Evolutionary conservation across 163 green algal genomes (phyloP).

Genomic region (Scenedesmus sp.): DNA sequence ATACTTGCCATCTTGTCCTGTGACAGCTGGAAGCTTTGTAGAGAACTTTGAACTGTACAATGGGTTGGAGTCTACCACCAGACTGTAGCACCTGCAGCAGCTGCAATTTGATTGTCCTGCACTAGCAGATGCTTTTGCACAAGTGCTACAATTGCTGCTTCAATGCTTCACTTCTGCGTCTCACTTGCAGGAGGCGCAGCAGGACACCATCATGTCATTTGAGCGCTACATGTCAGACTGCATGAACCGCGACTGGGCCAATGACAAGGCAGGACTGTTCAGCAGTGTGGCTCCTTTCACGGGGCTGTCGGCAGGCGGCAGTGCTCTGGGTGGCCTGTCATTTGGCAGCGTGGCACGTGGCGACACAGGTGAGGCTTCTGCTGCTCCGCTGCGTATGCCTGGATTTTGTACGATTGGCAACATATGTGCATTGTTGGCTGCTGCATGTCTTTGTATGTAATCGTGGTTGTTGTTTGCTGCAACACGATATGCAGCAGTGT

Average conservation of each 20-base stretch:
- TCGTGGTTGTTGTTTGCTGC: too few species aligned
- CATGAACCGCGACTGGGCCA: constrained; percentile 80
- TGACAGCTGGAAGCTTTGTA: neutral
- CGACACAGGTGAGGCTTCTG: neutral
- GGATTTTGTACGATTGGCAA: too few species aligned
- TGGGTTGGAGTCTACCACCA: neutral
- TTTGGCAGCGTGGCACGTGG: constrained; percentile 36
- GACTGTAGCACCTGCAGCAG: neutral
- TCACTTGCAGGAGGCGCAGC: constrained; percentile 79
- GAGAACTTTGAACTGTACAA: too few species aligned
- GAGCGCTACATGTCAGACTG: constrained; percentile 84
- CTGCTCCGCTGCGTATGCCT: too few species aligned
- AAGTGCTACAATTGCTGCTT: neutral
- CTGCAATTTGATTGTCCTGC: neutral
- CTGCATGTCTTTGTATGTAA: too few species aligned
- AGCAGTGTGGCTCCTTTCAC: constrained; percentile 71
- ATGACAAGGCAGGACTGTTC: constrained; percentile 84
- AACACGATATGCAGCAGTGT: constrained; percentile 72
- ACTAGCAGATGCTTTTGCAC: neutral
- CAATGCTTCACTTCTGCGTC: neutral
- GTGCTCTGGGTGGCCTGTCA: constrained; percentile 11
- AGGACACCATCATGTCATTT: constrained; percentile 78
- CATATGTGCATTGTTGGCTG: too few species aligned
- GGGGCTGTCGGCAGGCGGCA: neutral
- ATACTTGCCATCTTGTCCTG: neutral